Evolutionary conservation across 75 land plant species (phyloP).

Genomic region (Pinus taeda): DNA sequence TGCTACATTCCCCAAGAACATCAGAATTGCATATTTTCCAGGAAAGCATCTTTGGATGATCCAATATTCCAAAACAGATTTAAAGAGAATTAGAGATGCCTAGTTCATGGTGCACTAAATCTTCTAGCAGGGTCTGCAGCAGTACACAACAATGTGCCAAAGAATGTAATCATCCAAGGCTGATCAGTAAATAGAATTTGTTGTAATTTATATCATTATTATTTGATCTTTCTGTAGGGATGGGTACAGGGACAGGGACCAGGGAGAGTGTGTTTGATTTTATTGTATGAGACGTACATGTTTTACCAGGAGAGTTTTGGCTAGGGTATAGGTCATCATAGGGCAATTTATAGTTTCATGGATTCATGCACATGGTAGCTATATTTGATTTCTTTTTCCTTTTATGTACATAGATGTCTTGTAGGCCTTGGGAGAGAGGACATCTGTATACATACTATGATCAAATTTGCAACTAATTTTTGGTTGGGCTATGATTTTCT

Average conservation of each 20-base stretch:
- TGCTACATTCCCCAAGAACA: not conserved
- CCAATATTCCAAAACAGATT: not conserved
- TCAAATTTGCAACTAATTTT: not conserved
- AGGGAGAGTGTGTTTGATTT: too few relatives aligned
- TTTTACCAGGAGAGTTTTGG: slow-evolving; percentile 5
- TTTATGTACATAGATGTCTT: slow-evolving; percentile 5
- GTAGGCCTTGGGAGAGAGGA: not conserved
- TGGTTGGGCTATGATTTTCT: not conserved
- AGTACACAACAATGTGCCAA: not conserved
- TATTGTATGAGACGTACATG: not conserved
- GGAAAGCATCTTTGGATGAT: not conserved
- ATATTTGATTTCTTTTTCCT: not conserved
- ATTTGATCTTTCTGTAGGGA: not conserved
- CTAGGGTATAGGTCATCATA: not conserved
- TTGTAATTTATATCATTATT: slow-evolving; percentile 4
- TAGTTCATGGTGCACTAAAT: not conserved
- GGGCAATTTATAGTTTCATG: not conserved
- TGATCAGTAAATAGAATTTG: slow-evolving; percentile 4
- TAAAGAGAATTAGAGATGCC: slow-evolving; percentile 1
- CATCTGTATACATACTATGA: slow-evolving; percentile 1
- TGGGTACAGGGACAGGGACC: too few relatives aligned
- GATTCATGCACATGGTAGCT: not conserved
- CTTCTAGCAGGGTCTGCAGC: not conserved
- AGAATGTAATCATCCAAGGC: not conserved
- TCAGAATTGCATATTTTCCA: not conserved